Percentiles rank a stretch among this genome's conserved stretches.
phyloP scores from a whole-genome alignment of 352 stramenopile species.

The Phytopythium cucurbitacearum region DNA sequence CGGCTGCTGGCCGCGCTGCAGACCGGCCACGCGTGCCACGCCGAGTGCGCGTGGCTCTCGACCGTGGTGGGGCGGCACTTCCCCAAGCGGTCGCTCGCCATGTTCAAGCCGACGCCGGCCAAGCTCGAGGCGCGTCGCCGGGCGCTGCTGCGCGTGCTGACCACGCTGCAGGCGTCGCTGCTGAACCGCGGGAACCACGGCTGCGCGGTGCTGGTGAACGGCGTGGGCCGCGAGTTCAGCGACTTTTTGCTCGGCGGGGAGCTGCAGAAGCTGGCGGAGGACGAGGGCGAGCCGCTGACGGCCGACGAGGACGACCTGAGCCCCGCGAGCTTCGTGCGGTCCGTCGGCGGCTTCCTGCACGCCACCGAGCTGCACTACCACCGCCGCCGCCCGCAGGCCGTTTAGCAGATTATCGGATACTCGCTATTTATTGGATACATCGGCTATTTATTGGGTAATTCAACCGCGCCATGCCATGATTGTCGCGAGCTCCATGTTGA shows the following conservation, averaged over 20 bases:
- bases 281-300: constrained; percentile 3
- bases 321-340: background rate
- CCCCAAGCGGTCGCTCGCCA: constrained; percentile 23
- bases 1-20: constrained; percentile 26
- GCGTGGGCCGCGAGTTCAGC: constrained; percentile 23
- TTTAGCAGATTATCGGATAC: too few species aligned
- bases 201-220: constrained; percentile 30
- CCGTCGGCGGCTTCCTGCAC: too few species aligned
- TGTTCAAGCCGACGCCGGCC: constrained; percentile 10
- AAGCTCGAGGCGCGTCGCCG: constrained; percentile 16
- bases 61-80: constrained; percentile 39
- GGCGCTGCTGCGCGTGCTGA: constrained; percentile 22
- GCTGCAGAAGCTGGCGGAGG: background rate
- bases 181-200: constrained; percentile 28
- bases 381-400: too few species aligned
- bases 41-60: constrained; percentile 40
- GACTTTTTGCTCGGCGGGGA: constrained; percentile 13
- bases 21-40: constrained; percentile 28
- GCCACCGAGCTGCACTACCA: too few species aligned
- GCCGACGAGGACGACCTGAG: background rate
- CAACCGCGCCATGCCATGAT: too few species aligned
- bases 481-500: too few species aligned
- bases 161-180: constrained; percentile 31
- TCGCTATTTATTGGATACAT: too few species aligned
- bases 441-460: too few species aligned